phyloP scores from a whole-genome alignment of 2,329 filamentous ascomycete genomes.

The Epichloe festucae region DNA sequence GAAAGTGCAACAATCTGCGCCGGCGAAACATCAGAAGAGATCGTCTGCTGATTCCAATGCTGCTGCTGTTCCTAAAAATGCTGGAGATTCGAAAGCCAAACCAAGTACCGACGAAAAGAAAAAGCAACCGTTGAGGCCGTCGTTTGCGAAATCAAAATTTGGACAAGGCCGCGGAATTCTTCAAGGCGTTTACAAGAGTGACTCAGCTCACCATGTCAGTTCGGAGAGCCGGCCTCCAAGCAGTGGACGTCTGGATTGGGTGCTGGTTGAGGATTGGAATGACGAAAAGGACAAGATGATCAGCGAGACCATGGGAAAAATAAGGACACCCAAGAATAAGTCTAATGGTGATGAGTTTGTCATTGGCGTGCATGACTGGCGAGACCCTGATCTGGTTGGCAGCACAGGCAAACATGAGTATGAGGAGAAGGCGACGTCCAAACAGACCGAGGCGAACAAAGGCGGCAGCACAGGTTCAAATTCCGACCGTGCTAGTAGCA shows the following conservation, averaged over 20 bases:
- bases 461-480: background rate
- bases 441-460: slow-evolving; percentile 2
- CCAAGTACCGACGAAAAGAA: slow-evolving; percentile 14
- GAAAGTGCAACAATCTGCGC: slow-evolving; percentile 38
- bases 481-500: background rate
- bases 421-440: slow-evolving; percentile 1
- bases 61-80: slow-evolving; percentile 13
- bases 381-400: slow-evolving; percentile 49
- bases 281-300: slow-evolving; percentile 35
- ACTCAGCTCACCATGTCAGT: slow-evolving; percentile 16
- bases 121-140: slow-evolving; percentile 9
- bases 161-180: background rate
- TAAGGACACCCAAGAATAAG: slow-evolving; percentile 9
- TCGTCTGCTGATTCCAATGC: slow-evolving; percentile 16
- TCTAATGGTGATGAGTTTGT: slow-evolving; percentile 42
- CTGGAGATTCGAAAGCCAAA: slow-evolving; percentile 15
- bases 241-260: slow-evolving; percentile 64
- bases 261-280: slow-evolving; percentile 53
- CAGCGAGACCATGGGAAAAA: slow-evolving; percentile 25
- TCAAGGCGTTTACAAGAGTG: slow-evolving; percentile 8
- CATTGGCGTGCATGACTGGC: slow-evolving; percentile 80
- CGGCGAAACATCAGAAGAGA: slow-evolving; percentile 20
- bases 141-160: slow-evolving; percentile 9
- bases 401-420: slow-evolving; percentile 1
- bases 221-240: slow-evolving; percentile 54